Percentiles rank a stretch among this genome's conserved stretches.
Evolutionary conservation across 345 rosid species (phyloP).

Genomic region (Physaria fendleri): DNA sequence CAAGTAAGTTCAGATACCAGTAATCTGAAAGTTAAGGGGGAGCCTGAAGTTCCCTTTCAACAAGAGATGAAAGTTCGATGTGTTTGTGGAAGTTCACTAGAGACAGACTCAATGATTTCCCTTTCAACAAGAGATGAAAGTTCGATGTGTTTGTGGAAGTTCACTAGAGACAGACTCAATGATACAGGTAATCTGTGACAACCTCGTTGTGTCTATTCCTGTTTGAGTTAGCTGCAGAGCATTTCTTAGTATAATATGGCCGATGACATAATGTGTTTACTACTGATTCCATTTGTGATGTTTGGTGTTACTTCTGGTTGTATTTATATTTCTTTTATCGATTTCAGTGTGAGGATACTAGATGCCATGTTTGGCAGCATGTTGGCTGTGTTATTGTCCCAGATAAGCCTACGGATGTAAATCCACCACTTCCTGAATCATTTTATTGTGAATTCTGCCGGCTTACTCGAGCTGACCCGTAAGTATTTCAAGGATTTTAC

Average conservation of each 20-base stretch:
- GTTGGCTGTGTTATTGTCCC: conserved; percentile 69
- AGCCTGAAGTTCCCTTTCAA: conserved; percentile 44
- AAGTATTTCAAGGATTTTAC: conserved; percentile 29
- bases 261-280: background rate
- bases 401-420: conserved; percentile 62
- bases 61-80: conserved; percentile 68
- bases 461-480: conserved; percentile 95
- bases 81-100: conserved; percentile 74
- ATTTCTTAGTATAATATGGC: conserved; percentile 5
- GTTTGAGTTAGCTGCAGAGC: background rate
- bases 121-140: conserved; percentile 48
- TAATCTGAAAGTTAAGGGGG: conserved; percentile 52
- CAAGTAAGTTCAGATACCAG: conserved; percentile 58
- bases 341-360: conserved; percentile 74
- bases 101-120: conserved; percentile 50
- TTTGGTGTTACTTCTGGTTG: background rate
- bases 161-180: conserved; percentile 60
- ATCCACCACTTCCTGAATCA: conserved; percentile 51
- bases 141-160: conserved; percentile 93
- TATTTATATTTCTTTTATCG: background rate
- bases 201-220: background rate
- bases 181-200: conserved; percentile 46
- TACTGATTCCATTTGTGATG: background rate
- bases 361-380: conserved; percentile 82
- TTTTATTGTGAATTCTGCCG: conserved; percentile 90